Percentiles rank a stretch among this genome's conserved stretches.
Conservation (phyloP, 495 filamentous ascomycete species). For the Geopyxis carbonaria region DNA sequence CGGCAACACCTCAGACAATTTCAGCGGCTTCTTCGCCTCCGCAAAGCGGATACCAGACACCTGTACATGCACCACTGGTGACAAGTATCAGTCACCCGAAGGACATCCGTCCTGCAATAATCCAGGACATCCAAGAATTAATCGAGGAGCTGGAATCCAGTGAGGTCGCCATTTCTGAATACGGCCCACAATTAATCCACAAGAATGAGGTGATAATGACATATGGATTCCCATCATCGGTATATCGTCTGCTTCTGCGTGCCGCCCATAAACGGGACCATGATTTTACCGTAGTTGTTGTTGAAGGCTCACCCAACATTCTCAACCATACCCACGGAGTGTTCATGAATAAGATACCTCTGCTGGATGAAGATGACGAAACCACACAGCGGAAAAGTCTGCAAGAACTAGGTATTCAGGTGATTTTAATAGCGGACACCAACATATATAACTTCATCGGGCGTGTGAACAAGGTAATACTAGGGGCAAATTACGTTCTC, state of each 20-base stretch:
- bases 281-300: slow-evolving; percentile 20
- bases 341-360: slow-evolving; percentile 17
- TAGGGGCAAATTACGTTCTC: slow-evolving; percentile 20
- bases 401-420: slow-evolving; percentile 21
- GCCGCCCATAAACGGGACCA: slow-evolving; percentile 23
- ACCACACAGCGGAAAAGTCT: slow-evolving; percentile 12
- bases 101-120: slow-evolving; percentile 22
- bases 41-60: slow-evolving; percentile 8
- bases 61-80: slow-evolving; percentile 2
- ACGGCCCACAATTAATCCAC: slow-evolving; percentile 18
- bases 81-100: background rate
- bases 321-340: slow-evolving; percentile 18
- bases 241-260: slow-evolving; percentile 19
- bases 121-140: slow-evolving; percentile 23
- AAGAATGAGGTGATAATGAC: slow-evolving; percentile 22
- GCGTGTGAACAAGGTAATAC: slow-evolving; percentile 22
- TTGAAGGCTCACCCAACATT: slow-evolving; percentile 19
- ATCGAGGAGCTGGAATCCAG: slow-evolving; percentile 22
- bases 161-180: slow-evolving; percentile 17
- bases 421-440: slow-evolving; percentile 19
- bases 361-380: slow-evolving; percentile 14
- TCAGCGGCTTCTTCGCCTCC: slow-evolving; percentile 14
- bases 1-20: slow-evolving; percentile 14
- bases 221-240: slow-evolving; percentile 18
- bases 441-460: slow-evolving; percentile 22